These are phyloP conservation scores for Aureobasidium uvarum DNA, from an alignment of 2,329 filamentous ascomycete species.

Conservation along the genomic window DNA sequence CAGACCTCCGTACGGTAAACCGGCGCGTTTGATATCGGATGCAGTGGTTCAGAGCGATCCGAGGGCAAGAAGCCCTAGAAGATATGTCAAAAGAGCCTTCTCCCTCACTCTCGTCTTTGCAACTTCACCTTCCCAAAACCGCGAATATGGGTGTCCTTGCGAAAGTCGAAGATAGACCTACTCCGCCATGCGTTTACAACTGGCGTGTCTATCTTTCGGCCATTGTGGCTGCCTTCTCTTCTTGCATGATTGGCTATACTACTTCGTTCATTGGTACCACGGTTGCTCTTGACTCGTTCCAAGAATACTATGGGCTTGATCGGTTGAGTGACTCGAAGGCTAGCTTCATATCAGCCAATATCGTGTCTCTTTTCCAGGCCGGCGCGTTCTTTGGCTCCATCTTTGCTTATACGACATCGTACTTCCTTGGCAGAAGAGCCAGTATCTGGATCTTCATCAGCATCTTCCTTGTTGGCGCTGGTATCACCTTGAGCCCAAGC, in stretches of 20 bases:
- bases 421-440: constrained; percentile 66
- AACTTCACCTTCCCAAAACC: neutral
- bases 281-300: constrained; percentile 67
- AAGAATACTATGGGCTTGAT: constrained; percentile 63
- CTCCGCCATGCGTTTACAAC: constrained; percentile 59
- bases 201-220: constrained; percentile 58
- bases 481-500: constrained; percentile 64
- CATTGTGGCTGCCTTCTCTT: constrained; percentile 55
- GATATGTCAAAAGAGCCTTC: constrained; percentile 2
- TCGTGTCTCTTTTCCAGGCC: constrained; percentile 78
- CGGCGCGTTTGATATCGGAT: neutral
- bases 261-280: constrained; percentile 78
- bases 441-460: constrained; percentile 61
- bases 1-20: neutral
- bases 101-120: neutral
- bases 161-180: constrained; percentile 49
- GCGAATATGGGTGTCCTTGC: constrained; percentile 40
- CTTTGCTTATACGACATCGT: constrained; percentile 63
- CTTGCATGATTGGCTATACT: constrained; percentile 63
- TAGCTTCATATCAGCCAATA: constrained; percentile 67
- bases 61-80: neutral
- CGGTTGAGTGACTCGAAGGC: constrained; percentile 50
- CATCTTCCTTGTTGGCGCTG: constrained; percentile 68
- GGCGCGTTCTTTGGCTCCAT: constrained; percentile 78
- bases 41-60: neutral